Percentiles rank a stretch among this genome's conserved stretches.
Conservation (phyloP, 78 protist genomes). For the Emiliania huxleyi region DNA sequence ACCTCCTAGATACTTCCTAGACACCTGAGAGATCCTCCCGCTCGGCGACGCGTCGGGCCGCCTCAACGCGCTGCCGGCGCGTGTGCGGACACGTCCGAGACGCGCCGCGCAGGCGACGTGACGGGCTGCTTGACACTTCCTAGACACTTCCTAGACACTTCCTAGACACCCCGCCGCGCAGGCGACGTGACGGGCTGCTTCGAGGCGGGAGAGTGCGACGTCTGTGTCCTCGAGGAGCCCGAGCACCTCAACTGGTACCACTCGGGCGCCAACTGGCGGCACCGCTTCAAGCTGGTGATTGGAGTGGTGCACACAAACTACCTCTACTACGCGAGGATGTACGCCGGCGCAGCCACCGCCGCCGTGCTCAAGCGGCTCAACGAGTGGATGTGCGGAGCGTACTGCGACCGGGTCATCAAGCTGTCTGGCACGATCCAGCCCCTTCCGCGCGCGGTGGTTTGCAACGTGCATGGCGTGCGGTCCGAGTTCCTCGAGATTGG, state of each 20-base stretch:
- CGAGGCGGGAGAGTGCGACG: not conserved
- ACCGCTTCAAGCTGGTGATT: not conserved
- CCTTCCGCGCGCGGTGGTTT: not conserved
- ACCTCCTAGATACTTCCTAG: too few species aligned
- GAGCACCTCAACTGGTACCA: slow-evolving; percentile 8
- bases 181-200: not conserved
- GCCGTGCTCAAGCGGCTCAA: not conserved
- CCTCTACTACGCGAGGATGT: not conserved
- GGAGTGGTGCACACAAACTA: slow-evolving; percentile 32
- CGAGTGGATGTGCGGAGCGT: not conserved
- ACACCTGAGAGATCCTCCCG: too few species aligned
- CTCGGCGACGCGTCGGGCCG: too few species aligned
- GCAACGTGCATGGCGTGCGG: slow-evolving; percentile 13
- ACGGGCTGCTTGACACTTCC: too few species aligned
- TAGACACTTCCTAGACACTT: too few species aligned
- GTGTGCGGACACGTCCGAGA: too few species aligned
- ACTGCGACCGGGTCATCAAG: not conserved
- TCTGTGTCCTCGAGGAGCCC: slow-evolving; percentile 9
- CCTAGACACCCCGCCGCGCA: too few species aligned
- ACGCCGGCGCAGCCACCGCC: not conserved
- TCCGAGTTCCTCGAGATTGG: not conserved
- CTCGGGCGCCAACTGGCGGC: not conserved
- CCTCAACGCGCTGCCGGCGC: too few species aligned
- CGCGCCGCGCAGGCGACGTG: too few species aligned
- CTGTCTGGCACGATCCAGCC: not conserved